Conservation (phyloP, 192 early-diverging fungal genomes). For the Mortierella claussenii region DNA sequence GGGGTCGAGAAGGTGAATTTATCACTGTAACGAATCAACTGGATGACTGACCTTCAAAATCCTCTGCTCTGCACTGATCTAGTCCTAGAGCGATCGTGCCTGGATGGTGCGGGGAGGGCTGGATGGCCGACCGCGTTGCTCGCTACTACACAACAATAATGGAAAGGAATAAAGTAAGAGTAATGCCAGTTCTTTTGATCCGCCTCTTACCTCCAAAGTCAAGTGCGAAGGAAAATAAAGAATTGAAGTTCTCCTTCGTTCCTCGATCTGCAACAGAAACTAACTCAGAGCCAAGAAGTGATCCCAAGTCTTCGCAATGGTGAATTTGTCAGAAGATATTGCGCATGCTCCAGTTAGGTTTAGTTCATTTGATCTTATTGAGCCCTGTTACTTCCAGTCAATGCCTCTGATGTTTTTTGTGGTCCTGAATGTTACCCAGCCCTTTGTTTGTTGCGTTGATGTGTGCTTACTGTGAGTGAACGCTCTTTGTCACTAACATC, state of each 20-base stretch:
- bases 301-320: conserved; percentile 23
- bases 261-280: too few species aligned
- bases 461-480: neutral
- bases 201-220: too few species aligned
- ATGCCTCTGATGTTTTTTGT: neutral
- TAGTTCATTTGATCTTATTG: neutral
- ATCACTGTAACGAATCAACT: neutral
- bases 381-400: too few species aligned
- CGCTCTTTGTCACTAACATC: neutral
- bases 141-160: too few species aligned
- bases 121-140: too few species aligned
- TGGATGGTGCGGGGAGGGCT: too few species aligned
- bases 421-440: neutral
- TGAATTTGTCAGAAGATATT: conserved; percentile 20
- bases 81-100: too few species aligned
- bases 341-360: too few species aligned
- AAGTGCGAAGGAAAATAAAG: conserved; percentile 2
- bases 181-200: neutral
- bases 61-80: neutral
- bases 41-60: conserved; percentile 5
- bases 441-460: neutral
- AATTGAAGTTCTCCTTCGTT: neutral
- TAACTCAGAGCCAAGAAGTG: too few species aligned
- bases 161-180: too few species aligned
- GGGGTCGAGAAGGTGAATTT: conserved; percentile 10